These are phyloP conservation scores for Aristolochia fimbriata DNA, from an alignment of 164 flowering plant genomes.

Conservation along the genomic window DNA sequence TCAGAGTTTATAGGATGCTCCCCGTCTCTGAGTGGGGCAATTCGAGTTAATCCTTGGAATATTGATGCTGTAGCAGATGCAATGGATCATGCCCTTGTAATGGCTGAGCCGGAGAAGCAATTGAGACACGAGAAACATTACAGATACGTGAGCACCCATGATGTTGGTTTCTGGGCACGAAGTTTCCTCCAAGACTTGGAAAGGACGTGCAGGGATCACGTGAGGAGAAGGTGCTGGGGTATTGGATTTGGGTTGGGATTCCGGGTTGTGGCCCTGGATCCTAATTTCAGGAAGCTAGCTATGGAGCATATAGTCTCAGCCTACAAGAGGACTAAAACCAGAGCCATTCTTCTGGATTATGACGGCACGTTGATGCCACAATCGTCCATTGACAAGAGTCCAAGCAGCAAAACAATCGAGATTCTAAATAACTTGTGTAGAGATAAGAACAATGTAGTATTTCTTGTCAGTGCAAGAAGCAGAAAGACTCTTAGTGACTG, in stretches of 20 bases:
- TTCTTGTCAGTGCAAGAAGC: conserved; percentile 57
- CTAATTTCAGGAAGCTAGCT: conserved; percentile 53
- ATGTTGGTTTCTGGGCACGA: conserved; percentile 67
- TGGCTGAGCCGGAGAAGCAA: conserved; percentile 56
- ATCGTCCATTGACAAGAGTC: conserved; percentile 49
- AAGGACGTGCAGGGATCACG: conserved; percentile 56
- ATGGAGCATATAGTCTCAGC: conserved; percentile 67
- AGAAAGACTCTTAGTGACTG: conserved; percentile 39
- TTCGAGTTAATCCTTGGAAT: conserved; percentile 75
- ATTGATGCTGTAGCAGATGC: conserved; percentile 70
- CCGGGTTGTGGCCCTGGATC: conserved; percentile 66
- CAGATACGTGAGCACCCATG: conserved; percentile 64
- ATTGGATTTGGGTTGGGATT: conserved; percentile 67
- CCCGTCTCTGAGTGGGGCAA: conserved; percentile 75
- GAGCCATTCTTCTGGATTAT: conserved; percentile 75
- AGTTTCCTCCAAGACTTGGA: conserved; percentile 63
- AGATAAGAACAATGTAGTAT: conserved; percentile 53
- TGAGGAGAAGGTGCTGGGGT: conserved; percentile 50
- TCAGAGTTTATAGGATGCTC: conserved; percentile 81
- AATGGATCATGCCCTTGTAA: conserved; percentile 48
- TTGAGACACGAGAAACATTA: conserved; percentile 70
- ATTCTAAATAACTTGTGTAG: conserved; percentile 45
- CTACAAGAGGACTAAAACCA: conserved; percentile 42
- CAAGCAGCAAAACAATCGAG: conserved; percentile 35
- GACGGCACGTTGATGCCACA: conserved; percentile 79